Conservation (phyloP, 495 filamentous ascomycete species). For the Cladorrhinum samala region DNA sequence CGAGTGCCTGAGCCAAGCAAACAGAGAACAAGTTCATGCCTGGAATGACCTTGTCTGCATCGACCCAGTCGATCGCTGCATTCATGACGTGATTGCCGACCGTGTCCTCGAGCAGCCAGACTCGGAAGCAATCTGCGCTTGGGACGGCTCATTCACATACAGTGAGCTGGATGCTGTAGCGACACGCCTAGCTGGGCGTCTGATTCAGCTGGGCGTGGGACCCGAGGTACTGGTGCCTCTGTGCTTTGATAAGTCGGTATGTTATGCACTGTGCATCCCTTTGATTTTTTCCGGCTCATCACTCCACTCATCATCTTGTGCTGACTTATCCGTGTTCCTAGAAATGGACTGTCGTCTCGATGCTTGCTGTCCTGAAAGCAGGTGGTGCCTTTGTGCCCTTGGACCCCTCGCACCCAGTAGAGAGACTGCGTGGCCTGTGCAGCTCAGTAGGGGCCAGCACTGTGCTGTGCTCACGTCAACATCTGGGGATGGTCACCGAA, state of each 20-base stretch:
- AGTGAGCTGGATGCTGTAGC: constrained; percentile 41
- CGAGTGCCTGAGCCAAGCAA: constrained; percentile 16
- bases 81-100: constrained; percentile 24
- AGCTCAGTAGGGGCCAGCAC: constrained; percentile 33
- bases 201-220: constrained; percentile 41
- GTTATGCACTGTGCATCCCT: not conserved
- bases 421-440: constrained; percentile 42
- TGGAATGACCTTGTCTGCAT: constrained; percentile 16
- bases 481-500: not conserved
- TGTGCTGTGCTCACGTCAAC: constrained; percentile 22
- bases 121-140: constrained; percentile 26
- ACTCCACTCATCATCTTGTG: not conserved
- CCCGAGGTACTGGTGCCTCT: constrained; percentile 50
- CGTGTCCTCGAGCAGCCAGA: constrained; percentile 12
- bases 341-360: constrained; percentile 47
- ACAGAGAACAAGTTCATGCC: constrained; percentile 8
- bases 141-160: constrained; percentile 53
- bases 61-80: constrained; percentile 17
- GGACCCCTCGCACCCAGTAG: constrained; percentile 48
- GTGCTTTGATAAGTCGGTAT: constrained; percentile 50
- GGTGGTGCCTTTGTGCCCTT: constrained; percentile 53
- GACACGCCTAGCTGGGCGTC: constrained; percentile 36
- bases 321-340: not conserved
- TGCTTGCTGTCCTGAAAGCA: constrained; percentile 45
- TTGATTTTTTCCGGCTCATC: constrained; percentile 24